Conservation (phyloP, 225 moss, liverwort and hornwort genomes). For the Pseudisothecium myosuroides region DNA sequence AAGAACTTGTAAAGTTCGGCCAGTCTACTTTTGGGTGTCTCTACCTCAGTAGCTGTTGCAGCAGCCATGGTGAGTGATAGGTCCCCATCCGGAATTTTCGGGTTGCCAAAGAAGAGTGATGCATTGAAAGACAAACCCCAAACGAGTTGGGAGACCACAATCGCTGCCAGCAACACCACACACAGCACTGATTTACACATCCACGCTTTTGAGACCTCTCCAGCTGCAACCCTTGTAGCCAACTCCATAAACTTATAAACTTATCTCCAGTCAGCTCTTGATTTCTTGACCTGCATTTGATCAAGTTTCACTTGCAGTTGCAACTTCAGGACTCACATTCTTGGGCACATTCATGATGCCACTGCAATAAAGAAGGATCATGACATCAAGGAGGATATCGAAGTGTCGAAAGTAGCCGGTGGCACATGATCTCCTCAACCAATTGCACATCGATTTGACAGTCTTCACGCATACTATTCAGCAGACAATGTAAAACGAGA, state of each 20-base stretch:
- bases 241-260: not conserved
- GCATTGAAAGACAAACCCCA: constrained; percentile 3
- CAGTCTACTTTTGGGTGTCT: not conserved
- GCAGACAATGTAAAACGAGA: not conserved
- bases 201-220: not conserved
- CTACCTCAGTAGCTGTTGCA: not conserved
- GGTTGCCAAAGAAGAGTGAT: not conserved
- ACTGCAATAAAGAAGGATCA: not conserved
- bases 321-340: not conserved
- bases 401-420: not conserved
- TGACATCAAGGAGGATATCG: not conserved
- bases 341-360: not conserved
- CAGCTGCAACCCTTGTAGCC: not conserved
- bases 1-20: too few species aligned
- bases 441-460: not conserved
- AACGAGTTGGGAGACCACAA: constrained; percentile 1
- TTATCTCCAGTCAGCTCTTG: not conserved
- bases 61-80: not conserved
- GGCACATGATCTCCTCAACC: not conserved
- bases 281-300: not conserved
- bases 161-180: not conserved
- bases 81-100: not conserved
- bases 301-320: not conserved
- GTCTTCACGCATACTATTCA: not conserved
- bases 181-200: not conserved